Evolutionary conservation across 2,329 filamentous ascomycete genomes (phyloP), one percentile per base, ranked within the genome.

Genomic region (Magnaporthiopsis incrustans): DNA sequence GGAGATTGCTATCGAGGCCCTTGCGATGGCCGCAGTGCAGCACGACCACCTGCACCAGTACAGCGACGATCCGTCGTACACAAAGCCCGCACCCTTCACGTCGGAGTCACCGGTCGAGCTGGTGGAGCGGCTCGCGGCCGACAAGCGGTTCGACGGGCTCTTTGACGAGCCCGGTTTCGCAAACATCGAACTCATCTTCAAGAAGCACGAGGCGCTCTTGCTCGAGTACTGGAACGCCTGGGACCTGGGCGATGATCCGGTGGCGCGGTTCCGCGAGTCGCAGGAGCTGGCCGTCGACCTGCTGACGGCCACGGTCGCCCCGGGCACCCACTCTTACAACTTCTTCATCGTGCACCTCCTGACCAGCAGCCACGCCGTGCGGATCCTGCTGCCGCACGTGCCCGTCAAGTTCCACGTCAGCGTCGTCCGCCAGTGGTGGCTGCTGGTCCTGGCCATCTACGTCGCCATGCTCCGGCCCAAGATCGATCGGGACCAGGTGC

Each of bases 221-320:
- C 76, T 97, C 59, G 89, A 96, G 69, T 91, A 98, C 77, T 98
- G 92, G 91, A 95, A 96, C 68, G 88, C 89, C 3, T 97, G 92
- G 93, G 79, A 82, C 12, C 81, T 96, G 33, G 77, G 81, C 3
- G 58, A 53, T 4, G 82, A 93, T 66, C 88, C 90, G 0, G 81
- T 82, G n/a, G 81, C 83, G 68, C 89, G 92, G 70, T 96, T 98
- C 72, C 83, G 86, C 65, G 83, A 89, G 64, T 90, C 88, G 1
- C 86, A 89, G 70, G 81, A 86, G 71, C 80, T 82, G 0, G 85
- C 85, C 0, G 79, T 85, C 0, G 82, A 84, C 0, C 74, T 93
- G 8, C 75, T 91, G 0, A 80, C 92, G 5, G 81, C 84, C 7
- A 86, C 85, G 3, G 82, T 86, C 2, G 72, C 79, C 44, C 81